phyloP scores from a whole-genome alignment of 129 eudicot species.

The Scalesia atractyloides region DNA sequence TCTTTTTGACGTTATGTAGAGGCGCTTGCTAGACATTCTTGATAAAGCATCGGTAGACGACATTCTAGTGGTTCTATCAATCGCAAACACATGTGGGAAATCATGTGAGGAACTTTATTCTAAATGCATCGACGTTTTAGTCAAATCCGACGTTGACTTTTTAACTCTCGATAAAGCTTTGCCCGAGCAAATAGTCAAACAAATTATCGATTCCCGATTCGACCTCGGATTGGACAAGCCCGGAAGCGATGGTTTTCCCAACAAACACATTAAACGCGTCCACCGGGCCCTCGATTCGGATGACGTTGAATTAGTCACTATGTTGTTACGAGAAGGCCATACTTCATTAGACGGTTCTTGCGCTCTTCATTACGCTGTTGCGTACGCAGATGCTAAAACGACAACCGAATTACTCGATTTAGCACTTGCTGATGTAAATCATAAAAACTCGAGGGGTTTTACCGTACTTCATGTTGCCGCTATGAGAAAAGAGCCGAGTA shows the following conservation, averaged over 20 bases:
- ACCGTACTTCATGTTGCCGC: conserved; percentile 91
- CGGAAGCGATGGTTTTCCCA: conserved; percentile 52
- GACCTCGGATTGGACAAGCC: conserved; percentile 64
- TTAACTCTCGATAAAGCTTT: conserved; percentile 79
- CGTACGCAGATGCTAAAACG: conserved; percentile 87
- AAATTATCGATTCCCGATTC: conserved; percentile 55
- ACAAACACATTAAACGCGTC: conserved; percentile 90
- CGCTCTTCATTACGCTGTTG: conserved; percentile 96
- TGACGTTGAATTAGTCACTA: conserved; percentile 86
- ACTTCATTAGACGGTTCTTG: conserved; percentile 81
- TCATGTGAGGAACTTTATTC: conserved; percentile 55
- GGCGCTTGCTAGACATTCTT: conserved; percentile 57
- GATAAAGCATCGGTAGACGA: conserved; percentile 81
- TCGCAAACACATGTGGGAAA: conserved; percentile 69
- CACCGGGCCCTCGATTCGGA: conserved; percentile 96
- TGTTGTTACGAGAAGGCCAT: conserved; percentile 84
- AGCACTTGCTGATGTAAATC: conserved; percentile 84
- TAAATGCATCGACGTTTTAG: conserved; percentile 63
- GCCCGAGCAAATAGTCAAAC: conserved; percentile 68
- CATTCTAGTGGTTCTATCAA: conserved; percentile 66
- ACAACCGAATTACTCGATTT: conserved; percentile 91
- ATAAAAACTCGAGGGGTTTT: conserved; percentile 63
- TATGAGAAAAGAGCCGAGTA: conserved; percentile 87
- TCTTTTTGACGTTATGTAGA: conserved; percentile 40
- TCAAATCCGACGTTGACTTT: conserved; percentile 70